A percentile compares a stretch with the other conserved stretches of the same genome.
Conservation (phyloP, 78 protist species). For the Goniomonas avonlea region DNA sequence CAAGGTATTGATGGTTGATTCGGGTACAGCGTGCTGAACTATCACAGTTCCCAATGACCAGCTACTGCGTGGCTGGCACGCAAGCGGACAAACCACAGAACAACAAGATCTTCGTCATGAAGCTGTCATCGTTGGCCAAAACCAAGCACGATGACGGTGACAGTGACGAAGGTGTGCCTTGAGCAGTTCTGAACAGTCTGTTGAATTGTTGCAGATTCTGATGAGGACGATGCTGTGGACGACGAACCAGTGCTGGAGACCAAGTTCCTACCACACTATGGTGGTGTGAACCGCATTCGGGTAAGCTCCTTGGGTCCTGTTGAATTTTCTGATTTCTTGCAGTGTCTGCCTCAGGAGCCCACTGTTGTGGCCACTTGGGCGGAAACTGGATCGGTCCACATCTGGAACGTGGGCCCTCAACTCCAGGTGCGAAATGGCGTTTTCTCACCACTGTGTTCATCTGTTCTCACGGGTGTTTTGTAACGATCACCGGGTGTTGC, state of each 20-base stretch:
- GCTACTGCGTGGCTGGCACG: no score
- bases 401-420: neutral
- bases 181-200: neutral
- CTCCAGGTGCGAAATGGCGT: no score
- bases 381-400: neutral
- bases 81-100: constrained; percentile 64
- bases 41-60: no score
- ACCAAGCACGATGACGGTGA: constrained; percentile 44
- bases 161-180: neutral
- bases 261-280: constrained; percentile 42
- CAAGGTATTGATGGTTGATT: no score
- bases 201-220: neutral
- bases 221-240: constrained; percentile 51
- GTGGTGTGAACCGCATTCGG: constrained; percentile 77
- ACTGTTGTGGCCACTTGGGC: neutral
- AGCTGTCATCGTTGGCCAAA: constrained; percentile 44
- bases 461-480: no score
- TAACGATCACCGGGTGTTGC: no score
- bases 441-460: no score
- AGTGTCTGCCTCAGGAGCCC: neutral
- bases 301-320: constrained; percentile 1
- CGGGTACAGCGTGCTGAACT: no score
- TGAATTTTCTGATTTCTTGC: no score
- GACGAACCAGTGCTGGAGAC: constrained; percentile 59
- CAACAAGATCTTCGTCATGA: constrained; percentile 62